Conservation (phyloP, 139 green algal species). For the Chlamydomonas sphaeroides region DNA sequence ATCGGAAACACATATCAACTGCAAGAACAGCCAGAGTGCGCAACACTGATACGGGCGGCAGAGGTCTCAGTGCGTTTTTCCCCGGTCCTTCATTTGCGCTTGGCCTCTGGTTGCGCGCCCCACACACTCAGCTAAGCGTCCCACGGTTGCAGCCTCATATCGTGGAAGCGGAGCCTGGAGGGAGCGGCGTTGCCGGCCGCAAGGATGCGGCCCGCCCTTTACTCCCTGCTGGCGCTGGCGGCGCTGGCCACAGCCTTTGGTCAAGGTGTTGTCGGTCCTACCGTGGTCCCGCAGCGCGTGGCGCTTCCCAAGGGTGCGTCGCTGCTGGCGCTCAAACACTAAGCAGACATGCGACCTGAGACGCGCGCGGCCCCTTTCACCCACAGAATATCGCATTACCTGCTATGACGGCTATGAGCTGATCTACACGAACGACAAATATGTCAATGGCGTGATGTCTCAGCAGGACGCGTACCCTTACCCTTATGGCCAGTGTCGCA, state of each 20-base stretch:
- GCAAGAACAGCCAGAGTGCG: too few species aligned
- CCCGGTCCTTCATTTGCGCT: too few species aligned
- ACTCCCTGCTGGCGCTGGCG: not conserved
- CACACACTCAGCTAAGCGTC: too few species aligned
- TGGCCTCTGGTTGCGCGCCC: too few species aligned
- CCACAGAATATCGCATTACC: conserved; percentile 13
- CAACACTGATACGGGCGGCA: too few species aligned
- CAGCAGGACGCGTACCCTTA: conserved; percentile 1
- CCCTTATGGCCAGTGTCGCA: conserved; percentile 23
- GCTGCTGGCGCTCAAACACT: not conserved
- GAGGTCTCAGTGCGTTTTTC: too few species aligned
- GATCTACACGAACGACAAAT: conserved; percentile 37
- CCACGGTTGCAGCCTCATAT: too few species aligned
- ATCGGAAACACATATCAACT: too few species aligned
- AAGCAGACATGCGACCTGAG: not conserved
- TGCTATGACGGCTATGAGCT: conserved; percentile 42
- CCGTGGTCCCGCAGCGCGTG: not conserved
- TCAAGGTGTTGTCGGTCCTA: not conserved
- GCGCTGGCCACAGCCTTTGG: not conserved
- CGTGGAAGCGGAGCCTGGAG: too few species aligned
- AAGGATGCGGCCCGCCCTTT: conserved; percentile 20
- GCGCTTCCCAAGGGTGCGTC: conserved; percentile 13
- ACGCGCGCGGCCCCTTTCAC: too few species aligned
- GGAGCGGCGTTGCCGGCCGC: too few species aligned
- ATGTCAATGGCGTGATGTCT: not conserved